Base-by-base conservation (phyloP, 2,329 filamentous ascomycete species). In the Sclerotinia minor region DNA sequence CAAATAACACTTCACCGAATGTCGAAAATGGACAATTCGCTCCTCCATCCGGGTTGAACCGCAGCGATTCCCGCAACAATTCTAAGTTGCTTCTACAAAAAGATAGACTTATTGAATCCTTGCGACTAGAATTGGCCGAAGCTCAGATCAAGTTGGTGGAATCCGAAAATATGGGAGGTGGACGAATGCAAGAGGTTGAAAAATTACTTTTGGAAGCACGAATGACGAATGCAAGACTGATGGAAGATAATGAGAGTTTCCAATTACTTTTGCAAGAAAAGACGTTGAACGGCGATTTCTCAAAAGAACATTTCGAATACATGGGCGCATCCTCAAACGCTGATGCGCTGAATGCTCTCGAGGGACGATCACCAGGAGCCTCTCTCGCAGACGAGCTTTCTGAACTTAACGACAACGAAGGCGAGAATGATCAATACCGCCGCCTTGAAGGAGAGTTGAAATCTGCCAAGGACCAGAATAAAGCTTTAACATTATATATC, bases 201-300 rank as follows among this genome's bases (percentile, higher is more conserved):
- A 90, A 91, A 74, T 87, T 92, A 72, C 85, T 98, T 64, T 88
- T 97, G 80, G 94, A 98, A 77, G 90, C 92, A 50, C 92, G 94
- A 75, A 95, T 98, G 90, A 91, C 93, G 73, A 99, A 98, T 77
- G 95, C 95, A 68, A 88, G 94, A 57, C 83, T 99, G 71, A 95
- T 97, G 91, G 95, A 99, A 80, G 95, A 99, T 79, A 98, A 98
- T 76, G 95, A 99, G 80, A 96, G 93, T 80, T 99, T 97, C 80
- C 94, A 98, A 79, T 85, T 98, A 49, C 87, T 99, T 24, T 87
- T 99, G 32, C 92, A 93, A 76, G 94, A 98, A 79, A 94, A 93
- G 83, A 98, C 95, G 1, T 85, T 99, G 68, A 97, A 96, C 77
- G 95, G 95, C 41, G 94, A 98, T 77, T 94, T 97, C 77, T 85